These are phyloP conservation scores for Trebouxiophyceae sp. DNA, from an alignment of 163 green algal species.

Conservation along the genomic window DNA sequence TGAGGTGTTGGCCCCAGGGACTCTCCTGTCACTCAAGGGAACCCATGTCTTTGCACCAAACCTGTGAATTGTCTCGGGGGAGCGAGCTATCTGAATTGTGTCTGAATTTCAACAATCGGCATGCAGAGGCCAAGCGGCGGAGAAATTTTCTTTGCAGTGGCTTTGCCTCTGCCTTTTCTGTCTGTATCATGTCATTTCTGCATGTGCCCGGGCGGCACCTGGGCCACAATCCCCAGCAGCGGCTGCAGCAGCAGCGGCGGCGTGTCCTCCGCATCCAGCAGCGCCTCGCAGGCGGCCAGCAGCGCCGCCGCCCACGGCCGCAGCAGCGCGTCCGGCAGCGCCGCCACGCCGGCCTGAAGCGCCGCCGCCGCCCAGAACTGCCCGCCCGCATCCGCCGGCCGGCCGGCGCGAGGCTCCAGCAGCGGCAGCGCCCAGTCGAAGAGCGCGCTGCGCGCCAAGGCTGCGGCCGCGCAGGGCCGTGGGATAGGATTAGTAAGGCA, in stretches of 20 bases:
- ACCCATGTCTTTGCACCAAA: too few species aligned
- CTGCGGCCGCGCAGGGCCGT: conserved; percentile 6
- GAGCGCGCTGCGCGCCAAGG: conserved; percentile 14
- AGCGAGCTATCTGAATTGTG: too few species aligned
- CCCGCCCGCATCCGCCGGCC: neutral
- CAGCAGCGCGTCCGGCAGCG: conserved; percentile 15
- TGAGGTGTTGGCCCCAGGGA: too few species aligned
- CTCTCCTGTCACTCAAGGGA: too few species aligned
- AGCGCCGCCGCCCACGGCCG: conserved; percentile 19
- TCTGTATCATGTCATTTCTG: too few species aligned
- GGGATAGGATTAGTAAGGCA: too few species aligned
- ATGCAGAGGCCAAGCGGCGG: too few species aligned
- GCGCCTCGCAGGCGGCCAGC: conserved; percentile 16
- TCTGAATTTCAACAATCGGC: too few species aligned
- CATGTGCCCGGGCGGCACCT: conserved; percentile 20
- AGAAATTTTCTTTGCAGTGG: too few species aligned
- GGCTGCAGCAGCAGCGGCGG: conserved; percentile 17
- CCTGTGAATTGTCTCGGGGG: too few species aligned
- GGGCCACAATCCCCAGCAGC: conserved; percentile 19
- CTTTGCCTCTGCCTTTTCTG: too few species aligned
- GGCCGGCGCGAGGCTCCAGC: conserved; percentile 3
- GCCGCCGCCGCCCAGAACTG: conserved; percentile 22
- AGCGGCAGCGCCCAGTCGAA: conserved; percentile 41
- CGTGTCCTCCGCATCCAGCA: conserved; percentile 29
- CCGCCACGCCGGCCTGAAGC: conserved; percentile 26